A percentile compares a stretch with the other conserved stretches of the same genome.
phyloP scores from a whole-genome alignment of 257 asterid genomes.

The Fraxinus anomala region DNA sequence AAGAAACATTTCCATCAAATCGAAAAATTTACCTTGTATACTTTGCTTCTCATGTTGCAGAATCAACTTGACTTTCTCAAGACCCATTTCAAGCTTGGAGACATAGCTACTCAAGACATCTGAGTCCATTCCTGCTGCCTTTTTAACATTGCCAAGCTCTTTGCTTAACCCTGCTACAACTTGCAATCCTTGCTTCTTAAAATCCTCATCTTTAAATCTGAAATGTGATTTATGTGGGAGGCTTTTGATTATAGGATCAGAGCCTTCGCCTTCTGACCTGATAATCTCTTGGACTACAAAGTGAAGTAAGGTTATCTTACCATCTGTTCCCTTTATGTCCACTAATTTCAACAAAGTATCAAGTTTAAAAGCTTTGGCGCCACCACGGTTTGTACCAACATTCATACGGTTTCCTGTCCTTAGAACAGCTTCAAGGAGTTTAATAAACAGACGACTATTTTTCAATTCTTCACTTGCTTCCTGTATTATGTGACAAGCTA shows the following conservation, averaged over 20 bases:
- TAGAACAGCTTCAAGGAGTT: conserved; percentile 91
- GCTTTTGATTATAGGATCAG: conserved; percentile 37
- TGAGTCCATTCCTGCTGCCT: conserved; percentile 97
- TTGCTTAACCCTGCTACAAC: conserved; percentile 78
- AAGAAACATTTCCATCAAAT: conserved; percentile 68
- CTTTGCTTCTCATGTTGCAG: conserved; percentile 57
- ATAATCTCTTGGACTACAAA: conserved; percentile 95
- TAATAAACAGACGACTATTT: conserved; percentile 85
- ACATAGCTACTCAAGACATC: conserved; percentile 90
- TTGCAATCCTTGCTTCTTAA: conserved; percentile 77
- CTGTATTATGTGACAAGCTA: conserved; percentile 41
- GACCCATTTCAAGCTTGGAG: conserved; percentile 82
- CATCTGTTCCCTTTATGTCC: conserved; percentile 92
- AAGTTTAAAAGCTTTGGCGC: conserved; percentile 86
- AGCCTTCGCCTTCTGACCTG: conserved; percentile 70
- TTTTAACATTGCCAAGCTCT: conserved; percentile 76
- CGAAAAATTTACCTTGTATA: conserved; percentile 60
- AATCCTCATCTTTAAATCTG: conserved; percentile 61
- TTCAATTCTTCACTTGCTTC: conserved; percentile 91
- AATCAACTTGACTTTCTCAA: conserved; percentile 65
- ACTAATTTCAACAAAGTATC: conserved; percentile 81
- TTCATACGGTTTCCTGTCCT: conserved; percentile 97
- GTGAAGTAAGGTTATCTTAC: conserved; percentile 92
- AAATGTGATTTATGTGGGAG: conserved; percentile 32
- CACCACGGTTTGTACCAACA: conserved; percentile 87